Conservation (phyloP, 148 eudicot genomes). For the Talinum fruticosum region DNA sequence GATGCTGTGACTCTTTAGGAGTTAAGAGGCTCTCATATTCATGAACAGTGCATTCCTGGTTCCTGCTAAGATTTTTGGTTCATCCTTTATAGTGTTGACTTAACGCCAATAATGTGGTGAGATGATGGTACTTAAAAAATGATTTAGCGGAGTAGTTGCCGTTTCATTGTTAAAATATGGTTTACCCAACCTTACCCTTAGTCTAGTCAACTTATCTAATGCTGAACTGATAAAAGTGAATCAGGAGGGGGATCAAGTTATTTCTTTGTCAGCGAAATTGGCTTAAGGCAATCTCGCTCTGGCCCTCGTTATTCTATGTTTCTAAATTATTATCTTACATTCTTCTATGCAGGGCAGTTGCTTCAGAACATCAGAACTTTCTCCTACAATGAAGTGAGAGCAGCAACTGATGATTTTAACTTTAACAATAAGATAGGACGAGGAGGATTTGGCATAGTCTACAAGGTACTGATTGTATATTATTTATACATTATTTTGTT, state of each 20-base stretch:
- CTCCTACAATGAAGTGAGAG: conserved; percentile 57
- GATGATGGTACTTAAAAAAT: not conserved
- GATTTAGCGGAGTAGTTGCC: not conserved
- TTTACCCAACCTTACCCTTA: not conserved
- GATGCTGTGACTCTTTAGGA: not conserved
- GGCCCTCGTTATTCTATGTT: not conserved
- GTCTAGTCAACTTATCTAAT: not conserved
- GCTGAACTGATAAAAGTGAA: not conserved
- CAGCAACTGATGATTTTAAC: conserved; percentile 60
- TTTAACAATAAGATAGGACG: conserved; percentile 64
- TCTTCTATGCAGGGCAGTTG: conserved; percentile 38
- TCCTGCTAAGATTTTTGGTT: not conserved
- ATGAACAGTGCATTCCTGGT: not conserved
- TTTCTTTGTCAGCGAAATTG: not conserved
- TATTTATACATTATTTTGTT: not conserved
- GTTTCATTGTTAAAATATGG: not conserved
- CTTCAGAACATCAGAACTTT: conserved; percentile 52
- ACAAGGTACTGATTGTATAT: conserved; percentile 49
- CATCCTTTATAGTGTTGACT: not conserved
- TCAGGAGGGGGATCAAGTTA: not conserved
- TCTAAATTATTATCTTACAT: not conserved
- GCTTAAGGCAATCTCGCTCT: not conserved
- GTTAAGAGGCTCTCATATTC: not conserved
- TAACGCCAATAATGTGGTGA: not conserved
- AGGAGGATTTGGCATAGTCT: conserved; percentile 92